Conservation (phyloP, 164 flowering plant species). For the Stephania japonica region DNA sequence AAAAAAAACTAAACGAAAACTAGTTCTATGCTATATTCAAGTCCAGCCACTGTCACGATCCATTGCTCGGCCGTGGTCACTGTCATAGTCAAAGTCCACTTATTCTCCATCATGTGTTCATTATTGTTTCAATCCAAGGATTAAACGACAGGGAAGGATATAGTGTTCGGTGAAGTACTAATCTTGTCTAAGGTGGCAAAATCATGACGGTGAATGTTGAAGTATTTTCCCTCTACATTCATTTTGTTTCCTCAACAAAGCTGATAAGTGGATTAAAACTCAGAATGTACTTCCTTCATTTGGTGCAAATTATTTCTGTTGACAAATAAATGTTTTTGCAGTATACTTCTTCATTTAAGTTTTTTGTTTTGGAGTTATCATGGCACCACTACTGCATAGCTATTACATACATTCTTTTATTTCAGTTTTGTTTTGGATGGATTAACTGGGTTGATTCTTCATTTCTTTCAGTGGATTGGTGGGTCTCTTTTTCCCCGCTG, state of each 20-base stretch:
- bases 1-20: too few species aligned
- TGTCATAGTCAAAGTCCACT: too few species aligned
- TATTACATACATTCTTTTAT: neutral
- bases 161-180: too few species aligned
- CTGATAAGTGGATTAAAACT: neutral
- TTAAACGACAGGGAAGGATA: too few species aligned
- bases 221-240: neutral
- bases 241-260: neutral
- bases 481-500: constrained; percentile 98
- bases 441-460: constrained; percentile 19
- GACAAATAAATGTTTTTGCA: neutral
- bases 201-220: too few species aligned
- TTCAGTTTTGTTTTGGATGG: neutral
- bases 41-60: too few species aligned
- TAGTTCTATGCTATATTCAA: too few species aligned
- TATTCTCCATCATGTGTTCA: too few species aligned
- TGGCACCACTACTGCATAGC: neutral
- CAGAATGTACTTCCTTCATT: neutral
- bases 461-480: constrained; percentile 75
- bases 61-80: too few species aligned
- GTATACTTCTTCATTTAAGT: neutral
- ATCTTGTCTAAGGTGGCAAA: too few species aligned
- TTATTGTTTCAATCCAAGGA: too few species aligned
- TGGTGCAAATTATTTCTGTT: neutral
- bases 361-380: neutral